Conservation (phyloP, 768 basidiomycete species). For the Kwoniella dejecticola region DNA sequence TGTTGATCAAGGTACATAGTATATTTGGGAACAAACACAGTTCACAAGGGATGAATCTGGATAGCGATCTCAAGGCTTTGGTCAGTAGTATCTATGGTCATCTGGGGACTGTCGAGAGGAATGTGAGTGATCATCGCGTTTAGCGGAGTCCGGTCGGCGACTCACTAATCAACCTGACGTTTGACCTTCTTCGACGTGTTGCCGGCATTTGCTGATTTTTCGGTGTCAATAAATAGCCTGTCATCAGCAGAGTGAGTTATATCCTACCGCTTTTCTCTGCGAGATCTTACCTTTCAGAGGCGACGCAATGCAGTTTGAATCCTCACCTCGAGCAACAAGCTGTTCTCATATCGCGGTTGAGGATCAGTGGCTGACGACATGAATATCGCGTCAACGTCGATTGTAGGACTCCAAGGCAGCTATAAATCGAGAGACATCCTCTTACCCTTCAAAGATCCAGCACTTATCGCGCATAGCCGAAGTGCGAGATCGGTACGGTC, state of each 20-base stretch:
- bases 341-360: too few relatives aligned
- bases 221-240: too few relatives aligned
- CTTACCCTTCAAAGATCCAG: slow-evolving; percentile 32
- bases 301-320: neutral
- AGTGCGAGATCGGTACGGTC: slow-evolving; percentile 34
- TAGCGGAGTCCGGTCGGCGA: neutral
- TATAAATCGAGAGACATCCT: slow-evolving; percentile 40
- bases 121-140: slow-evolving; percentile 31
- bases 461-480: slow-evolving; percentile 38
- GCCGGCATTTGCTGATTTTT: too few relatives aligned
- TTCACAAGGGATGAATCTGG: slow-evolving; percentile 15
- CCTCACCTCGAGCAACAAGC: neutral
- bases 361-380: too few relatives aligned
- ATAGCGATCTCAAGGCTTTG: slow-evolving; percentile 43
- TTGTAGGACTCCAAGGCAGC: slow-evolving; percentile 47
- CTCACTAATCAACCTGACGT: neutral
- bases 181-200: neutral
- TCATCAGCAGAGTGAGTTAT: slow-evolving; percentile 44
- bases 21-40: slow-evolving; percentile 31
- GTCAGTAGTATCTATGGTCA: slow-evolving; percentile 46
- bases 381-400: neutral
- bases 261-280: too few relatives aligned
- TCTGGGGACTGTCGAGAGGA: slow-evolving; percentile 47
- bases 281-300: too few relatives aligned
- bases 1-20: slow-evolving; percentile 39